These are phyloP conservation scores for Ustilago lituana DNA, from an alignment of 1,284 basidiomycete genomes.

Conservation along the genomic window DNA sequence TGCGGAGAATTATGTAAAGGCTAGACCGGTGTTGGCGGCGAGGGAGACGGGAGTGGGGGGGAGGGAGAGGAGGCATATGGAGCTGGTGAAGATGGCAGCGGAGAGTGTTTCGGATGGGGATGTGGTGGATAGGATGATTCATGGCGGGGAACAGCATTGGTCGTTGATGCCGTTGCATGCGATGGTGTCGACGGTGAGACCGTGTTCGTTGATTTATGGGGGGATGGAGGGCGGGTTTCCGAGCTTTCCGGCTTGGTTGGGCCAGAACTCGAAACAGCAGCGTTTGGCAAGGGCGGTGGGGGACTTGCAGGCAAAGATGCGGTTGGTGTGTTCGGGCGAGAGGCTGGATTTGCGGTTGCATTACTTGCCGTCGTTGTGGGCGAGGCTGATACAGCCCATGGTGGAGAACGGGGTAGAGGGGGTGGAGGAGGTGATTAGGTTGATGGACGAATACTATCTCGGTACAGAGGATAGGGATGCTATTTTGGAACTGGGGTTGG, in stretches of 20 bases:
- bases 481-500: constrained; percentile 90
- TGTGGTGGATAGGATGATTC: constrained; percentile 91
- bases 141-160: constrained; percentile 90
- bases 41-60: constrained; percentile 52
- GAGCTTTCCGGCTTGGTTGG: constrained; percentile 72
- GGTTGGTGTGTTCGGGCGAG: constrained; percentile 88
- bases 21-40: constrained; percentile 68
- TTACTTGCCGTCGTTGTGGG: constrained; percentile 86
- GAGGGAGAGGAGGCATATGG: constrained; percentile 74
- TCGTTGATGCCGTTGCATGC: constrained; percentile 92
- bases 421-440: constrained; percentile 81
- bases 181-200: constrained; percentile 82
- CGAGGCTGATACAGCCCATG: constrained; percentile 81
- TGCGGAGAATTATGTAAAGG: constrained; percentile 74
- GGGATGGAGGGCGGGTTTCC: constrained; percentile 54
- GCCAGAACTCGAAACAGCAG: constrained; percentile 91
- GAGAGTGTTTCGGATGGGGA: constrained; percentile 94
- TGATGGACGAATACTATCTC: constrained; percentile 94
- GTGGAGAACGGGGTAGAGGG: constrained; percentile 72
- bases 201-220: constrained; percentile 57
- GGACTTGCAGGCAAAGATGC: constrained; percentile 94
- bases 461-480: constrained; percentile 96
- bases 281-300: constrained; percentile 83
- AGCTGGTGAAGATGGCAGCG: constrained; percentile 80
- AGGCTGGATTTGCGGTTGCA: constrained; percentile 87